A percentile compares a stretch with the other conserved stretches of the same genome.
Evolutionary conservation across 2,329 filamentous ascomycete species (phyloP).

Genomic region (Lasiodiplodia sp.): DNA sequence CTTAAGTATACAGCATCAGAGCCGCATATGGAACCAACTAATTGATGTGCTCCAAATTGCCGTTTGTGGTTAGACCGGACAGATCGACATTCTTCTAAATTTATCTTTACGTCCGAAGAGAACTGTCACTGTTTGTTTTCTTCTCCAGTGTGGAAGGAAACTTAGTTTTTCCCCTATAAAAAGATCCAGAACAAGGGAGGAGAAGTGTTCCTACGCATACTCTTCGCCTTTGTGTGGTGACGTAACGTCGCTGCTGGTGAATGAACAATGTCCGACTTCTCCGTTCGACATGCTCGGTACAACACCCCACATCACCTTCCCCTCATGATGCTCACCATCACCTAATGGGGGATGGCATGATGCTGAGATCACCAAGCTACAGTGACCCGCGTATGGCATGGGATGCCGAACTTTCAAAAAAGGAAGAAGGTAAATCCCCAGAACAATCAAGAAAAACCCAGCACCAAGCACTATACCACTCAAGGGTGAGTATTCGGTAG

Average conservation of each 20-base stretch:
- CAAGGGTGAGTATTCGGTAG: too few relatives aligned
- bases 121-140: neutral
- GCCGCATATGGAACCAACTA: neutral
- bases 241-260: neutral
- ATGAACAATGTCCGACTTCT: neutral
- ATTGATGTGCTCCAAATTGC: neutral
- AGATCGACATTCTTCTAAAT: neutral
- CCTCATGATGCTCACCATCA: neutral
- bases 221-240: too few relatives aligned
- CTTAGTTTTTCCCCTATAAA: too few relatives aligned
- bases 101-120: neutral
- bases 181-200: neutral
- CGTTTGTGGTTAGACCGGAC: neutral
- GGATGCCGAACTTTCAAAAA: too few relatives aligned
- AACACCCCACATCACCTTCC: neutral
- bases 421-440: too few relatives aligned
- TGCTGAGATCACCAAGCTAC: neutral
- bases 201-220: too few relatives aligned
- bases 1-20: neutral
- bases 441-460: too few relatives aligned
- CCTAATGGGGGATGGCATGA: neutral
- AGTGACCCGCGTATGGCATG: neutral
- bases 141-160: neutral
- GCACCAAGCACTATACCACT: too few relatives aligned
- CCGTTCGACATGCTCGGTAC: neutral